Evolutionary conservation across 2,329 filamentous ascomycete genomes (phyloP).

Genomic region (Nemania sp.): DNA sequence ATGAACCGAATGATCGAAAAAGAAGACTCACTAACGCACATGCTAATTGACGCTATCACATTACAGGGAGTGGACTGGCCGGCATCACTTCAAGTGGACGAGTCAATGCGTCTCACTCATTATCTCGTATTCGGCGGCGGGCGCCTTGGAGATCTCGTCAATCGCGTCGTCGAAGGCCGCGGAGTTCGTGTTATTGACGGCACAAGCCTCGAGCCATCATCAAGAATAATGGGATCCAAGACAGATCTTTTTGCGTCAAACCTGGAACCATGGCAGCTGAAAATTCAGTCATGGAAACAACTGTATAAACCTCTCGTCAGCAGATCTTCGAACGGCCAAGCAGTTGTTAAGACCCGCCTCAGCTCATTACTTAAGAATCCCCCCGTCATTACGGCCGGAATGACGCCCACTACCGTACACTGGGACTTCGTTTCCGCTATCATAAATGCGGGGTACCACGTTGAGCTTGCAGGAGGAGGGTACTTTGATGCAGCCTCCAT

Average conservation of each 20-base stretch:
- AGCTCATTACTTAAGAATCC: slow-evolving; percentile 81
- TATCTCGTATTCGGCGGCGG: slow-evolving; percentile 10
- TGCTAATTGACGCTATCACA: slow-evolving; percentile 12
- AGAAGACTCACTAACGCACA: neutral
- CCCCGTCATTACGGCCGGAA: slow-evolving; percentile 87
- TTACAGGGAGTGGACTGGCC: slow-evolving; percentile 21
- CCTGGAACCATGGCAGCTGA: slow-evolving; percentile 46
- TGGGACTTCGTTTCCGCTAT: slow-evolving; percentile 91
- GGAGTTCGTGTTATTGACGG: slow-evolving; percentile 26
- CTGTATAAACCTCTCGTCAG: neutral
- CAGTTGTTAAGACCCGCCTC: slow-evolving; percentile 87
- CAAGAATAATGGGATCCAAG: slow-evolving; percentile 90
- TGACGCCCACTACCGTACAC: slow-evolving; percentile 87
- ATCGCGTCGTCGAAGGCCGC: slow-evolving; percentile 18
- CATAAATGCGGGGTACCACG: slow-evolving; percentile 91
- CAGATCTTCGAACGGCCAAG: neutral
- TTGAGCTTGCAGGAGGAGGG: slow-evolving; percentile 86
- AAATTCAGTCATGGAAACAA: neutral
- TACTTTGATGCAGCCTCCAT: slow-evolving; percentile 83
- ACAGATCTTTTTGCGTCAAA: slow-evolving; percentile 96
- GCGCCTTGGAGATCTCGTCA: slow-evolving; percentile 21
- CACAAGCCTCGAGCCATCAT: slow-evolving; percentile 11
- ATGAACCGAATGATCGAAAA: neutral
- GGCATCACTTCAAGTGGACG: neutral
- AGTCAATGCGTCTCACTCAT: neutral